Evolutionary conservation across 1,284 basidiomycete genomes (phyloP).

Genomic region (Kalmanozyma brasiliensis): DNA sequence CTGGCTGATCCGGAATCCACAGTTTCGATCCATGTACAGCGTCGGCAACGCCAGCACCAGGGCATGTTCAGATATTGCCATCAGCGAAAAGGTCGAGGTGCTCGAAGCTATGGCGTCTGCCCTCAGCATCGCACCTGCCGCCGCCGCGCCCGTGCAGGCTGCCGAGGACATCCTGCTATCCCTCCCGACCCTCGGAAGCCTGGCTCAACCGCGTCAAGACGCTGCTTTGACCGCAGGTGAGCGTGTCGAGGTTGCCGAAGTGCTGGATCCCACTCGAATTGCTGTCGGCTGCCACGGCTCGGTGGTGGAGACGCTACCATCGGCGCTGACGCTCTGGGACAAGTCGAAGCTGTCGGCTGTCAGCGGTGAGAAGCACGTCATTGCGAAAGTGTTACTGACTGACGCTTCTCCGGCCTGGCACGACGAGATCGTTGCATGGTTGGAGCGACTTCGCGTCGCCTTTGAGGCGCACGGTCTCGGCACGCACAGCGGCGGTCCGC

Average conservation of each 20-base stretch:
- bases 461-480: slow-evolving; percentile 53
- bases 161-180: background rate
- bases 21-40: slow-evolving; percentile 37
- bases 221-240: background rate
- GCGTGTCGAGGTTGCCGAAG: slow-evolving; percentile 9
- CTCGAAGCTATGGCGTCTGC: slow-evolving; percentile 30
- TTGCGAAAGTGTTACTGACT: slow-evolving; percentile 50
- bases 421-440: slow-evolving; percentile 48
- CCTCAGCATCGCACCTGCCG: slow-evolving; percentile 9
- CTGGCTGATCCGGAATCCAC: slow-evolving; percentile 39
- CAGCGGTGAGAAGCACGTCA: slow-evolving; percentile 50
- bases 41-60: background rate
- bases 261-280: slow-evolving; percentile 51
- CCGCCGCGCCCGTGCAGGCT: background rate
- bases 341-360: slow-evolving; percentile 57
- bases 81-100: slow-evolving; percentile 39
- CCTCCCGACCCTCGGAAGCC: slow-evolving; percentile 15
- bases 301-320: slow-evolving; percentile 42
- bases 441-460: slow-evolving; percentile 32
- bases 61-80: slow-evolving; percentile 1
- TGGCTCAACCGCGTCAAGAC: slow-evolving; percentile 1
- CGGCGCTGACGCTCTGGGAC: slow-evolving; percentile 60
- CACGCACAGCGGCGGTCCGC: slow-evolving; percentile 25
- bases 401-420: slow-evolving; percentile 40
- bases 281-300: slow-evolving; percentile 54